Evolutionary conservation across 306 rosid species (phyloP), one percentile per base, ranked within the genome.

Genomic region (Benincasa hispida): DNA sequence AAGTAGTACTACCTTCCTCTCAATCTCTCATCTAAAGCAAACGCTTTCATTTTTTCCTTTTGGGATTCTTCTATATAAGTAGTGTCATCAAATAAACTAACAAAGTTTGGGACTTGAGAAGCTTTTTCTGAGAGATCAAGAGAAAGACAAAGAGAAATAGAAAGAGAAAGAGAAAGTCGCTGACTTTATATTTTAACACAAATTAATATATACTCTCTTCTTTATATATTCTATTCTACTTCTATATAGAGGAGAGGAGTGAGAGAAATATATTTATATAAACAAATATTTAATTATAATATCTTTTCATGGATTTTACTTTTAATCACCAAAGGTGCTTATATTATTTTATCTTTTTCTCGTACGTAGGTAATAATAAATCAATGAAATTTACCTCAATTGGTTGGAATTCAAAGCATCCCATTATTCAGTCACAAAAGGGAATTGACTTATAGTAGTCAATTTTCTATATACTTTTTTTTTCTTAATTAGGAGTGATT

Each of bases 111-210:
- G 51, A 25, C 28, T 32, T 32, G 5, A 32, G 5, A 6, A 32
- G 5, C 0, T 0, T 32, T 32, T 32, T 32, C 5, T 27, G 28
- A 73, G 84, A 86, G 80, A 55, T n/a, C n/a, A 37, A 69, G 73
- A 41, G 81, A 77, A 63, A n/a, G n/a, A n/a, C n/a, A n/a, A 37
- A 55, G 73, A 42, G 83, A 81, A 66, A 67, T 5, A 35, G 8
- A 32, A 32, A 66, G 21, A 62, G 47, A 63, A 39, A 63, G 45
- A 68, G 74, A 81, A 77, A 82, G 93, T 82, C 91, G 96, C 93
- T 93, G 98, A 91, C 98, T 90, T 93, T 32, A 3, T 32, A 3
- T 89, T 93, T 87, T 80, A 85, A 87, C 82, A 85, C 88, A 60
- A 42, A 60, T 39, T 35, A 9, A 45, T 13, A 41, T 41, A 41